Evolutionary conservation across 2,329 filamentous ascomycete species (phyloP), one percentile per base, ranked within the genome.

Genomic region (Curvularia hawaiiensis): DNA sequence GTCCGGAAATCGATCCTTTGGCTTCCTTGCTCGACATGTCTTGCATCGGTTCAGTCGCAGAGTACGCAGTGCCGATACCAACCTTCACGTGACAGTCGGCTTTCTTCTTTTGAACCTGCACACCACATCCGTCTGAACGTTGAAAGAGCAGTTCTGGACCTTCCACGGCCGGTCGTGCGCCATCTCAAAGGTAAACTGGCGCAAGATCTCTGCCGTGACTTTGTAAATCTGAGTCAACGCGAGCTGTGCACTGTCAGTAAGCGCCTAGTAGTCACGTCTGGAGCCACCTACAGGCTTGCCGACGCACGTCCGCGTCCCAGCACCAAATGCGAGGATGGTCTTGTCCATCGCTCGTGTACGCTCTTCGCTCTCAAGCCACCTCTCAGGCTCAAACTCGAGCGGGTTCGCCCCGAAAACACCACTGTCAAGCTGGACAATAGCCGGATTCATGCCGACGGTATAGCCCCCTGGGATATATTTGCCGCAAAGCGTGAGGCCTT

Each of bases 371-470:
- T 55, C 30, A 20, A 55, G 31, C 53, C 53, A 55, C 28, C 47
- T 40, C 31, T 56, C 48, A 22, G 53, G 53, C 18, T 39, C 24
- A 24, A 52, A 56, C 3, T 56, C 48, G 4, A 40, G 53, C 33
- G 48, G 39, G 30, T 56, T 41, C 8, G 38, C 28, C 22, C 53
- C 53, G 33, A 52, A 56, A 18, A 56, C 16, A 31, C 44, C 18
- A 11, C 14, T 46, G 33, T 56, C 48, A 16, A 46, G 53, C 18
- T 41, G 76, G 24, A 52, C 48, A 38, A 56, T 90, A 86, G 89
- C 92, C 0, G 89, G 85, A 52, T 85, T 90, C 68, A 86, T 89
- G 4, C 90, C 90, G 0, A 91, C 88, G 58, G 89, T 87, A 0
- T 88, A 90, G 3, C 89, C 89, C 0, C 85, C 89, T 9, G 83